These are phyloP conservation scores for Acanthochlamys bracteata DNA, from an alignment of 106 monocot genomes.

Conservation along the genomic window DNA sequence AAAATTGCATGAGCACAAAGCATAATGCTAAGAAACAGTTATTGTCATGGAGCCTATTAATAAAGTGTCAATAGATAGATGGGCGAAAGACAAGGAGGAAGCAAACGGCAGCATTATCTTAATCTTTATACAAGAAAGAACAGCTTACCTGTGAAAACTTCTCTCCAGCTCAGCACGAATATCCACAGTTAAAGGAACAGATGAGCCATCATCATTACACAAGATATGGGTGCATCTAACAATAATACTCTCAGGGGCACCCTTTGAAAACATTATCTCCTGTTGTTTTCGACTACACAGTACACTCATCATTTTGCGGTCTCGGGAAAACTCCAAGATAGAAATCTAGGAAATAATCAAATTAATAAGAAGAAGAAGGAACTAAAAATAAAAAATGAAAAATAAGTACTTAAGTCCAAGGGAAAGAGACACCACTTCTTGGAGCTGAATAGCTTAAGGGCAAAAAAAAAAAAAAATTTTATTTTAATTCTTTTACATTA, in stretches of 20 bases:
- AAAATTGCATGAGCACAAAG: no score
- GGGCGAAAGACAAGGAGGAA: no score
- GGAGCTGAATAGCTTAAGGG: no score
- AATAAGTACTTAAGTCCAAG: background rate
- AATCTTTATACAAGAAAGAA: background rate
- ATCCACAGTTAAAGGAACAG: conserved; percentile 81
- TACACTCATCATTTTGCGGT: conserved; percentile 99
- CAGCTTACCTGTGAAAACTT: conserved; percentile 69
- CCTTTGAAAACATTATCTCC: conserved; percentile 98
- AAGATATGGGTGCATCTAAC: conserved; percentile 91
- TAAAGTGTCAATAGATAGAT: no score
- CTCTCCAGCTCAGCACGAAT: conserved; percentile 81
- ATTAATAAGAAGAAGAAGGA: background rate
- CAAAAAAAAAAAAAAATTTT: no score
- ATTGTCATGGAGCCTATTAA: no score
- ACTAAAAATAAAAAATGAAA: background rate
- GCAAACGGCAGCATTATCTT: no score
- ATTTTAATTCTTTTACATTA: no score
- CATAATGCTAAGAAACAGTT: no score
- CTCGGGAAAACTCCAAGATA: conserved; percentile 86
- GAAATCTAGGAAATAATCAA: conserved; percentile 38
- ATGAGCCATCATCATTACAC: conserved; percentile 97
- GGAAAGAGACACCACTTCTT: no score
- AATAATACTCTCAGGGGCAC: conserved; percentile 94
- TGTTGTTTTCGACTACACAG: conserved; percentile 95